Percentiles rank a stretch among this genome's conserved stretches.
These are phyloP conservation scores for Phytophthora agathidicida DNA, from an alignment of 352 stramenopile genomes.

Conservation along the genomic window DNA sequence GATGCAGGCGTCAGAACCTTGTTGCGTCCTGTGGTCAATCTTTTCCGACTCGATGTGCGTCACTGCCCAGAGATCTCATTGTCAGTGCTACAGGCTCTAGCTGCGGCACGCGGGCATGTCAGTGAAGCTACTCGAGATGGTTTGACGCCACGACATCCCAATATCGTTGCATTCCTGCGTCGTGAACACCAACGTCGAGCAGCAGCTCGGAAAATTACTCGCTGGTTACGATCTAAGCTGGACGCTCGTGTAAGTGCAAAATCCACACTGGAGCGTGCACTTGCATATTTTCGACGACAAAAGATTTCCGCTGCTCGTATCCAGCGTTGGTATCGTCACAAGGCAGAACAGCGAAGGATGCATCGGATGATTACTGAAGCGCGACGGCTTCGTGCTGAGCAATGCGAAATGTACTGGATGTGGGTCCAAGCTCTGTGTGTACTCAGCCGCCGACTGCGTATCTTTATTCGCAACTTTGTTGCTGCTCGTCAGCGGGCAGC, in stretches of 20 bases:
- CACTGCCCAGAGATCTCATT: conserved; percentile 73
- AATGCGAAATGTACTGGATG: conserved; percentile 31
- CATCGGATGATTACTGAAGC: conserved; percentile 31
- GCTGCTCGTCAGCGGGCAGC: conserved; percentile 39
- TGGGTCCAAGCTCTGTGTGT: conserved; percentile 40
- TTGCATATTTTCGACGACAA: conserved; percentile 50
- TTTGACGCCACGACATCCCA: conserved; percentile 55
- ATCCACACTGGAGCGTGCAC: conserved; percentile 48
- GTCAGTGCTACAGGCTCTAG: conserved; percentile 40
- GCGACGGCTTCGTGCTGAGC: conserved; percentile 27
- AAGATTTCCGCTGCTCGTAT: conserved; percentile 49
- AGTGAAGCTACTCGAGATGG: conserved; percentile 45
- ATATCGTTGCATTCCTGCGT: conserved; percentile 52
- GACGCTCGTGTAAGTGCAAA: conserved; percentile 41
- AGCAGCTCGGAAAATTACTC: conserved; percentile 46
- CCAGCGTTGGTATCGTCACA: conserved; percentile 59
- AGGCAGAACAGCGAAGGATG: conserved; percentile 24
- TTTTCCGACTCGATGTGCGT: conserved; percentile 57
- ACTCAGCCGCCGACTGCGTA: conserved; percentile 35
- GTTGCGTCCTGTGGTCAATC: conserved; percentile 25
- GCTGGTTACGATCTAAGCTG: conserved; percentile 45
- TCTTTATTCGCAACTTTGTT: conserved; percentile 38
- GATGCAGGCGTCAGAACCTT: conserved; percentile 48
- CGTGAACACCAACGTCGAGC: conserved; percentile 31
- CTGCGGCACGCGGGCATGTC: conserved; percentile 37